Percentiles rank a stretch among this genome's conserved stretches.
phyloP scores from a whole-genome alignment of 2,329 filamentous ascomycete genomes.

The Aspergillus oerlinghausenensis region DNA sequence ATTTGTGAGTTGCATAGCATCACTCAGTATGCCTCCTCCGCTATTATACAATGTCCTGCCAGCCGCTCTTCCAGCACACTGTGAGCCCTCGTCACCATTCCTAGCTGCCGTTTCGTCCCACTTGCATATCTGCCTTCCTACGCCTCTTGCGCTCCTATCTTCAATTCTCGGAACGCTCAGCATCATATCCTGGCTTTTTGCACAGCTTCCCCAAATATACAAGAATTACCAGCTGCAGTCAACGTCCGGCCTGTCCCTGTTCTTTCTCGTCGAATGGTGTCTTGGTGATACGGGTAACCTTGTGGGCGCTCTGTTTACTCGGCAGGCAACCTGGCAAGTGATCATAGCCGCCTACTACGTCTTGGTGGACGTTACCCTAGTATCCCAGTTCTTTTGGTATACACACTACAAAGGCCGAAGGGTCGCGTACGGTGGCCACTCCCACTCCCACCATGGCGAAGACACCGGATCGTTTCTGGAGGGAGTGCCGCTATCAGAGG shows the following conservation, averaged over 20 bases:
- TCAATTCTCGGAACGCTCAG: slow-evolving; percentile 57
- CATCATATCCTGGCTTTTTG: slow-evolving; percentile 65
- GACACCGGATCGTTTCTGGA: slow-evolving; percentile 30
- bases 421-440: slow-evolving; percentile 29
- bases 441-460: slow-evolving; percentile 24
- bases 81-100: slow-evolving; percentile 56
- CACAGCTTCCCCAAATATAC: slow-evolving; percentile 65
- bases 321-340: slow-evolving; percentile 63
- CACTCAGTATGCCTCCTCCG: slow-evolving; percentile 25
- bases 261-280: slow-evolving; percentile 63
- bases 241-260: slow-evolving; percentile 61
- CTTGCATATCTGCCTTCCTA: slow-evolving; percentile 61
- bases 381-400: slow-evolving; percentile 64
- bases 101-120: slow-evolving; percentile 54
- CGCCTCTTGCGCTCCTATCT: slow-evolving; percentile 58
- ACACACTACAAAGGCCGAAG: slow-evolving; percentile 51
- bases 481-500: slow-evolving; percentile 33
- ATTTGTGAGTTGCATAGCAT: background rate
- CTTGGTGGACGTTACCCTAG: slow-evolving; percentile 58
- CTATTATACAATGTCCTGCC: slow-evolving; percentile 23
- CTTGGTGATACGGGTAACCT: slow-evolving; percentile 61
- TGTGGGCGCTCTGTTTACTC: slow-evolving; percentile 58
- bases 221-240: slow-evolving; percentile 63
- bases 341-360: slow-evolving; percentile 63
- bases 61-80: slow-evolving; percentile 52